A percentile compares a stretch with the other conserved stretches of the same genome.
Conservation (phyloP, 441 rosid species). For the Viola pubescens region DNA sequence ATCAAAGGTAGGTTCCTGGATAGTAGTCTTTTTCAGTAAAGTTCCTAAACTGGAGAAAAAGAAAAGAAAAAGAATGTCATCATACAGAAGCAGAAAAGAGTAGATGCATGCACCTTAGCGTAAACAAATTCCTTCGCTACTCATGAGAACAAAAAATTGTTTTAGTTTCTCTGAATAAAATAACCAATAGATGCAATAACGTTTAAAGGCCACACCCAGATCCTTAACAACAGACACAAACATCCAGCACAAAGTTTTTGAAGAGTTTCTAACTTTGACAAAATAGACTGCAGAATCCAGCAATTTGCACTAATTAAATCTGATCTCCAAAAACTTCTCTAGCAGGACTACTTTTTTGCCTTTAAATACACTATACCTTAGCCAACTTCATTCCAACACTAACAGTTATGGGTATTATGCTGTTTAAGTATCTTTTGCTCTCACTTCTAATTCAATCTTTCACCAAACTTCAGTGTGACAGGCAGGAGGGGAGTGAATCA, state of each 20-base stretch:
- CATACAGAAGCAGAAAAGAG: slow-evolving; percentile 8
- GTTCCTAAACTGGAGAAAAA: slow-evolving; percentile 43
- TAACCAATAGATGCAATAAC: too few species aligned
- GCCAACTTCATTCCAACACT: too few species aligned
- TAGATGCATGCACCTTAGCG: slow-evolving; percentile 4
- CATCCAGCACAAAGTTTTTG: not conserved
- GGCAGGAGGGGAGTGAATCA: too few species aligned
- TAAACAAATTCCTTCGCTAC: not conserved
- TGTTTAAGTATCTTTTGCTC: too few species aligned
- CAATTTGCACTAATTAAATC: too few species aligned
- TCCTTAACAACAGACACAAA: not conserved
- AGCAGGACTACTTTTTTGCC: too few species aligned
- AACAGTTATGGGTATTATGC: too few species aligned
- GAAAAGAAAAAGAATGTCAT: slow-evolving; percentile 13
- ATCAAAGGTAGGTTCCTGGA: slow-evolving; percentile 94
- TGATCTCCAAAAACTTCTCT: too few species aligned
- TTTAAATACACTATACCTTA: too few species aligned
- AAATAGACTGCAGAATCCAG: not conserved
- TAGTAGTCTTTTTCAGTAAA: slow-evolving; percentile 64
- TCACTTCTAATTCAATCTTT: too few species aligned
- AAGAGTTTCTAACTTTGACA: not conserved
- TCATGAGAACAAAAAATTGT: not conserved
- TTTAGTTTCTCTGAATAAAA: too few species aligned
- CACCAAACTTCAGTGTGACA: too few species aligned
- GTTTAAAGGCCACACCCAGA: not conserved